Percentiles rank a stretch among this genome's conserved stretches.
These are phyloP conservation scores for Saturnispora besseyi DNA, from an alignment of 805 yeast genomes.

Conservation along the genomic window DNA sequence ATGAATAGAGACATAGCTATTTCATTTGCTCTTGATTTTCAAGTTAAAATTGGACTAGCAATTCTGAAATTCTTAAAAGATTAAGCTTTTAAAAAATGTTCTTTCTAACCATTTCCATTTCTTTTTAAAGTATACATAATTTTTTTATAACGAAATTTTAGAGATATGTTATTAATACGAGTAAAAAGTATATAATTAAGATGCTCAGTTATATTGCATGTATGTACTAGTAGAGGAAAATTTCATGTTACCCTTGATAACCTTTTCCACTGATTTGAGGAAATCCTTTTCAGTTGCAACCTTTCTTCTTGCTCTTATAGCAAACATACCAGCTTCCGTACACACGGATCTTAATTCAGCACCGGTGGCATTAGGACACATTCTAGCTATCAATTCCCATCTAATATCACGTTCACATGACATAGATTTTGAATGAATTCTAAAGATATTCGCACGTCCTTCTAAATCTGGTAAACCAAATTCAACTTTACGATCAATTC, in stretches of 20 bases:
- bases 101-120: too few relatives aligned
- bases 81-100: too few relatives aligned
- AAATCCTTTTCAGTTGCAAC: constrained; percentile 98
- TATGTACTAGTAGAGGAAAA: constrained; percentile 95
- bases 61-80: too few relatives aligned
- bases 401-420: constrained; percentile 94
- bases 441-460: constrained; percentile 95
- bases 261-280: constrained; percentile 95
- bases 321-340: constrained; percentile 99
- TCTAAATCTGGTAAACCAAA: constrained; percentile 93
- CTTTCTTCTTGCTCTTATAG: constrained; percentile 95
- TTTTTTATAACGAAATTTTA: too few relatives aligned
- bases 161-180: not conserved
- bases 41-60: too few relatives aligned
- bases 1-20: too few relatives aligned
- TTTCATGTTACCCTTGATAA: constrained; percentile 96
- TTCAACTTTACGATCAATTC: constrained; percentile 98
- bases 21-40: too few relatives aligned
- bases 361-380: constrained; percentile 98
- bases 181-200: not conserved
- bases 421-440: constrained; percentile 97
- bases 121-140: too few relatives aligned
- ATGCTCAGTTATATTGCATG: constrained; percentile 84
- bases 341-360: constrained; percentile 98
- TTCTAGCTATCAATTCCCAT: constrained; percentile 96